phyloP scores from a whole-genome alignment of 225 moss, liverwort and hornwort genomes.

The Marchantia paleacea region DNA sequence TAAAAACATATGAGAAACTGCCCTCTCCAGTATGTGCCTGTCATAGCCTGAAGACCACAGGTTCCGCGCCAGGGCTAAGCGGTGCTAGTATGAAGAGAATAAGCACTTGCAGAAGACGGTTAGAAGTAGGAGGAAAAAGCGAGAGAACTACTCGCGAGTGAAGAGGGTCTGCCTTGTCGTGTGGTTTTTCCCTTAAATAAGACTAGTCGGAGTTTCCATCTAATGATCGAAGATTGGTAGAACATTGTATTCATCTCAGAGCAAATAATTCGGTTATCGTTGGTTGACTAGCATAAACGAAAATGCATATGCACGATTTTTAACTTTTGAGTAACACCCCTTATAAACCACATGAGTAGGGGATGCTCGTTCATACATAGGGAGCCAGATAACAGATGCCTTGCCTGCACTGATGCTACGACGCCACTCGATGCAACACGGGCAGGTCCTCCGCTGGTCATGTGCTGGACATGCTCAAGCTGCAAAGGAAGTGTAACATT shows the following conservation, averaged over 20 bases:
- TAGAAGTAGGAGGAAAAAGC: no score
- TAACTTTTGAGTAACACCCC: not conserved
- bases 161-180: no score
- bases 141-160: no score
- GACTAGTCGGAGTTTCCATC: not conserved
- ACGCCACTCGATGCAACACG: conserved; percentile 63
- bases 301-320: not conserved
- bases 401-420: conserved; percentile 83
- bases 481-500: conserved; percentile 23
- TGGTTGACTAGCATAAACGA: not conserved
- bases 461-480: conserved; percentile 88
- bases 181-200: no score
- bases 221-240: not conserved
- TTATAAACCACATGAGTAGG: not conserved
- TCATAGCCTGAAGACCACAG: no score
- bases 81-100: no score
- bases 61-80: no score
- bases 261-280: not conserved
- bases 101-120: not conserved
- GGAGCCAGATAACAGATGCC: not conserved
- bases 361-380: not conserved
- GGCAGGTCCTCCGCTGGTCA: conserved; percentile 59
- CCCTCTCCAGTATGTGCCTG: no score
- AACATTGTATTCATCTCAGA: not conserved
- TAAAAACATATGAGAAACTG: not conserved